phyloP scores from a whole-genome alignment of 805 yeast genomes.

The Blastobotrys terrestris region DNA sequence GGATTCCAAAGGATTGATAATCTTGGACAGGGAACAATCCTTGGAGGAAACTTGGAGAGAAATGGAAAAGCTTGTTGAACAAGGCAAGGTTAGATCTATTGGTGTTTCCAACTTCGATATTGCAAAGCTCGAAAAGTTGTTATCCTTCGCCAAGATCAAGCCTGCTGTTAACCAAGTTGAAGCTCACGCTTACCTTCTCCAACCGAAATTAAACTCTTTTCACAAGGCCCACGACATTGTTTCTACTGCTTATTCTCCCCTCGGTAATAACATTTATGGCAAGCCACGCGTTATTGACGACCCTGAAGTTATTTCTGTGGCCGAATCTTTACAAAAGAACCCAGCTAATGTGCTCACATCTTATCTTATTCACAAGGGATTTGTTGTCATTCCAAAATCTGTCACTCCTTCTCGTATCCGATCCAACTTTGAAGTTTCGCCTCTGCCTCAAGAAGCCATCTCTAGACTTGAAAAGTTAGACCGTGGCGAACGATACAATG shows the following conservation, averaged over 20 bases:
- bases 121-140: slow-evolving; percentile 53
- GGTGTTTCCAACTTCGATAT: slow-evolving; percentile 76
- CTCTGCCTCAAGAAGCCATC: slow-evolving; percentile 41
- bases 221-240: slow-evolving; percentile 41
- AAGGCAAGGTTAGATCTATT: slow-evolving; percentile 53
- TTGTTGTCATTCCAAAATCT: slow-evolving; percentile 75
- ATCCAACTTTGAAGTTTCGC: slow-evolving; percentile 38
- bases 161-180: slow-evolving; percentile 72
- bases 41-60: slow-evolving; percentile 45
- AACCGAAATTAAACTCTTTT: slow-evolving; percentile 38
- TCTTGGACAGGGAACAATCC: slow-evolving; percentile 32
- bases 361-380: slow-evolving; percentile 73
- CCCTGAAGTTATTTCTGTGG: slow-evolving; percentile 45
- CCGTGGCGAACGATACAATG: slow-evolving; percentile 23
- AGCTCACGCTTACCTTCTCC: slow-evolving; percentile 46
- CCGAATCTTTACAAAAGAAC: slow-evolving; percentile 45
- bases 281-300: slow-evolving; percentile 39
- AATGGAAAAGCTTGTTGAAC: slow-evolving; percentile 46
- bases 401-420: slow-evolving; percentile 57
- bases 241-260: slow-evolving; percentile 58
- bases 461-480: slow-evolving; percentile 20
- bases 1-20: background rate
- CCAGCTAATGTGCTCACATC: slow-evolving; percentile 64
- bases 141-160: slow-evolving; percentile 37
- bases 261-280: slow-evolving; percentile 4